Percentiles rank a stretch among this genome's conserved stretches.
phyloP scores from a whole-genome alignment of 176 grass and related monocot genomes.

The Rhipidocladum racemiflorum region DNA sequence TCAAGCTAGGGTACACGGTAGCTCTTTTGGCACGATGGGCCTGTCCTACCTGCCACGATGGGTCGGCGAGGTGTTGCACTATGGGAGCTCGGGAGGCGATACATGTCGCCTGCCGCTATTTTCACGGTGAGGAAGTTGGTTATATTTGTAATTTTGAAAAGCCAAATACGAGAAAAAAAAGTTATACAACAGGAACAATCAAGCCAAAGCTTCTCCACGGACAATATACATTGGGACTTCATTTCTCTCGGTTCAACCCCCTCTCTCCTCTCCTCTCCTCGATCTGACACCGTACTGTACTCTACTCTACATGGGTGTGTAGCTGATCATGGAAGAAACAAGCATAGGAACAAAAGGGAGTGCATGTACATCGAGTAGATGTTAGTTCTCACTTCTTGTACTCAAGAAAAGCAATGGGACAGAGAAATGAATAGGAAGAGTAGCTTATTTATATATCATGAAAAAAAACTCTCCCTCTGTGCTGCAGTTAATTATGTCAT shows the following conservation, averaged over 20 bases:
- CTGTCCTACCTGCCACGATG: too few species aligned
- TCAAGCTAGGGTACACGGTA: too few species aligned
- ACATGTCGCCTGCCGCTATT: too few species aligned
- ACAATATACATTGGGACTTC: conserved; percentile 5
- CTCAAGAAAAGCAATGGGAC: conserved; percentile 21
- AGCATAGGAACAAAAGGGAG: conserved; percentile 41
- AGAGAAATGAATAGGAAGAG: conserved; percentile 5
- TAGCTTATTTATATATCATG: neutral
- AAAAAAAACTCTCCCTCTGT: neutral
- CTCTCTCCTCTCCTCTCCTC: neutral
- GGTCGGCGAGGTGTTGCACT: too few species aligned
- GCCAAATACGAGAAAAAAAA: too few species aligned
- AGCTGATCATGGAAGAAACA: conserved; percentile 50
- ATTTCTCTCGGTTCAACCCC: neutral
- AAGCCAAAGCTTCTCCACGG: too few species aligned
- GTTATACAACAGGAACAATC: too few species aligned
- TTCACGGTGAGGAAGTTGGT: too few species aligned
- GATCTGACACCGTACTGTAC: neutral
- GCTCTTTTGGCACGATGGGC: too few species aligned
- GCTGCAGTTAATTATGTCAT: conserved; percentile 18
- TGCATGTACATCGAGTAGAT: conserved; percentile 29
- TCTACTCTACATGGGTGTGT: neutral
- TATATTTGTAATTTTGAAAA: too few species aligned
- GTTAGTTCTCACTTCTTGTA: conserved; percentile 20
- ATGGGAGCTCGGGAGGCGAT: too few species aligned